Evolutionary conservation across 306 rosid genomes (phyloP).

Genomic region (Benincasa hispida): DNA sequence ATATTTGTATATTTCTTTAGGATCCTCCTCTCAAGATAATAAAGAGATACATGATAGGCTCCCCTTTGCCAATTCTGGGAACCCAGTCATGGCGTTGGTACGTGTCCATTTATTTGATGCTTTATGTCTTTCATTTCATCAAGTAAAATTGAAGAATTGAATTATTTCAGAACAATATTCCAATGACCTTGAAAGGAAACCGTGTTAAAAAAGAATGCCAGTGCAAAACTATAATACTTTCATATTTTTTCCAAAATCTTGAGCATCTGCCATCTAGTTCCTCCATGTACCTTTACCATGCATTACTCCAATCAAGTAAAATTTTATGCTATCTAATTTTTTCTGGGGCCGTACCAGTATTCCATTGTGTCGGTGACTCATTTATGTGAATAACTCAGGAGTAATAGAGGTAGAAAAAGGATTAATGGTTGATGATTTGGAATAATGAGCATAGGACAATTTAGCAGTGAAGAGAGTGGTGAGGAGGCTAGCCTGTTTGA

Average conservation of each 20-base stretch:
- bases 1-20: constrained; percentile 20
- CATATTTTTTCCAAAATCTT: not conserved
- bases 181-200: not conserved
- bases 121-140: not conserved
- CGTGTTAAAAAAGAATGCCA: not conserved
- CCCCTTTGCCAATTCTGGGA: constrained; percentile 91
- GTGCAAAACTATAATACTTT: not conserved
- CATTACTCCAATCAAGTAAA: not conserved
- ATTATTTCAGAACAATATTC: not conserved
- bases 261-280: not conserved
- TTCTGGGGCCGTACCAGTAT: not conserved
- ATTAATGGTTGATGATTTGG: not conserved
- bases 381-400: not conserved
- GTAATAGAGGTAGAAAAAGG: not conserved
- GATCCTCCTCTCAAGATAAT: constrained; percentile 37
- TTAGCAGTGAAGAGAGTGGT: not conserved
- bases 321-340: not conserved
- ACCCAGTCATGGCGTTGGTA: constrained; percentile 98
- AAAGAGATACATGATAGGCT: constrained; percentile 48
- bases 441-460: not conserved
- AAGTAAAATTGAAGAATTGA: constrained; percentile 3
- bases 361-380: not conserved
- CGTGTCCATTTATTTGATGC: constrained; percentile 25
- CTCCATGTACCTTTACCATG: not conserved
- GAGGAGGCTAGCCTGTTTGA: not conserved